A percentile compares a stretch with the other conserved stretches of the same genome.
These are phyloP conservation scores for Microbotryum lychnidis-dioicae DNA, from an alignment of 1,284 basidiomycete genomes.

Conservation along the genomic window DNA sequence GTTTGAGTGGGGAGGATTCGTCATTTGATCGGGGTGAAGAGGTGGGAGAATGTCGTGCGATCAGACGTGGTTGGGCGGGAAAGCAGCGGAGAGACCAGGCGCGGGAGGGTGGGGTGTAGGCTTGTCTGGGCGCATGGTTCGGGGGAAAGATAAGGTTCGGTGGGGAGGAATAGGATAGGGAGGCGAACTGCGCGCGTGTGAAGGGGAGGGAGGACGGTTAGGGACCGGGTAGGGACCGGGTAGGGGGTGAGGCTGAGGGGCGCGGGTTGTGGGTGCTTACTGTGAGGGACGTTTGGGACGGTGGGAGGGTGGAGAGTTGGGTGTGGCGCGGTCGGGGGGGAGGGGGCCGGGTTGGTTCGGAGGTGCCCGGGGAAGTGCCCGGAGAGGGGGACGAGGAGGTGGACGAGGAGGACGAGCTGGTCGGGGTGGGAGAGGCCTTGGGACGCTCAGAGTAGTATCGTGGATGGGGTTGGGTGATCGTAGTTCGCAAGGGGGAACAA, in stretches of 20 bases:
- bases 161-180: conserved; percentile 4
- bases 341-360: no score
- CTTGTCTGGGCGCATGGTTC: background rate
- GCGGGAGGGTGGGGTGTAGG: background rate
- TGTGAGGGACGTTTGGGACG: background rate
- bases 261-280: background rate
- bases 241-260: no score
- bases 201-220: no score
- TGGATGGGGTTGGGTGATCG: no score
- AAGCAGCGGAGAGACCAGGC: conserved; percentile 13
- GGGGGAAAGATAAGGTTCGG: conserved; percentile 6
- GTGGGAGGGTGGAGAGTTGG: background rate
- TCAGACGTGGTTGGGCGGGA: background rate
- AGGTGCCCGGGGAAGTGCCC: background rate
- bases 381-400: background rate
- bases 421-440: no score
- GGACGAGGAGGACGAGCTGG: background rate
- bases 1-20: background rate
- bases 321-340: background rate
- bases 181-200: conserved; percentile 7
- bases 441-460: no score
- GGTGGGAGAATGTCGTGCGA: background rate
- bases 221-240: no score
- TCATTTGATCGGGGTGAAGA: background rate
- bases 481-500: no score